Evolutionary conservation across 306 rosid species (phyloP), one percentile per base, ranked within the genome.

Genomic region (Dryas drummondii): DNA sequence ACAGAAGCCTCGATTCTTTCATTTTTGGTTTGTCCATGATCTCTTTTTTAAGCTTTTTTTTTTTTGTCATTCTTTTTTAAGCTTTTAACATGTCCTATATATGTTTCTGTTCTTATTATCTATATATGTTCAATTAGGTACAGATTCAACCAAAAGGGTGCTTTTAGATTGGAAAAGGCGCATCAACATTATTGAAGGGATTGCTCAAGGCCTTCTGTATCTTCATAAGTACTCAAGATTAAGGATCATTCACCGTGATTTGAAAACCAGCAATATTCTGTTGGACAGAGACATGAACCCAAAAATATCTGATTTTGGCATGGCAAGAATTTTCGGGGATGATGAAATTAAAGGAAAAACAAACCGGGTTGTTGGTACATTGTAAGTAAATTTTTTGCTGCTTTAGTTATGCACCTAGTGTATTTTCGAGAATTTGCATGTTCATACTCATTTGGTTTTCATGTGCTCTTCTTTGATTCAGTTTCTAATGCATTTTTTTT

Each of bases 211-310:
- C 9, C 72, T 75, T 44, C 17, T 75, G 6, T 75, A 75, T 65
- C 78, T 74, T 64, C 71, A 74, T 53, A 74, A 64, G 64, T 74
- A 74, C 61, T 74, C 71, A 2, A 74, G 78, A 63, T 74, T 74
- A 40, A 63, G 70, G 62, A 74, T 62, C 40, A 74, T 74, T 63
- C 79, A 63, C 51, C 56, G 79, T 0, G 79, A 75, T 65, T 65
- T 75, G 15, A 75, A 75, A 55, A 65, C 64, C 0, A 63, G 47
- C 46, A 75, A 64, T 64, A 75, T 75, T 55, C 72, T 75, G 14
- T 26, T 75, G 37, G 79, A 75, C n/a, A 1, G 7, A 17, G 26
- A 53, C 10, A 14, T 75, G 79, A 65, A 75, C 32, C 79, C 79
- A 0, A 75, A 75, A 53, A 65, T 75, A 41, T 53, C 72, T 0